Percentiles rank a stretch among this genome's conserved stretches.
phyloP scores from a whole-genome alignment of 352 stramenopile genomes.

The Halophytophthora batemanensis region DNA sequence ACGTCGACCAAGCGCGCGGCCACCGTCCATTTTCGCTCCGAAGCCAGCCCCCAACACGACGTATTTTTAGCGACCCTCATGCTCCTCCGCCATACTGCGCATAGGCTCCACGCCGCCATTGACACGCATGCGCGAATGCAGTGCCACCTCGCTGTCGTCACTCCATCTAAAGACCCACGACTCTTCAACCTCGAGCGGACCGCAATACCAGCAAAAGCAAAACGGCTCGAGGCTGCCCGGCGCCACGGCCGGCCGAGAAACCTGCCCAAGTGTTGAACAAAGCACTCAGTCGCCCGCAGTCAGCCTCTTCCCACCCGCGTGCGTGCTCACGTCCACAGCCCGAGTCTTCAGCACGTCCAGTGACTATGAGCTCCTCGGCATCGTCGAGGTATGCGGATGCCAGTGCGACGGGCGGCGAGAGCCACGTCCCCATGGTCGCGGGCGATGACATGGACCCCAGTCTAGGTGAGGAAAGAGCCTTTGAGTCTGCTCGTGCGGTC shows the following conservation, averaged over 20 bases:
- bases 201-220: conserved; percentile 12
- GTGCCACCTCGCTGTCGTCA: too few species aligned
- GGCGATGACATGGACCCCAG: conserved; percentile 80
- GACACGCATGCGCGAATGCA: conserved; percentile 7
- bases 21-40: conserved; percentile 25
- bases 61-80: conserved; percentile 27
- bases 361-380: conserved; percentile 38
- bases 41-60: conserved; percentile 6
- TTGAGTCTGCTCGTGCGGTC: neutral
- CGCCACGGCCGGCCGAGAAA: neutral
- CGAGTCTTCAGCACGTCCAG: neutral
- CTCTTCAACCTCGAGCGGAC: conserved; percentile 7
- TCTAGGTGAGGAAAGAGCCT: conserved; percentile 35
- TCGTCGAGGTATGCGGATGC: conserved; percentile 41
- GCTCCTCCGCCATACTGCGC: neutral
- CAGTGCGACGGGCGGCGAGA: conserved; percentile 16
- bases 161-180: conserved; percentile 4
- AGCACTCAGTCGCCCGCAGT: too few species aligned
- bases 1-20: conserved; percentile 2
- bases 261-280: conserved; percentile 4
- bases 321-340: too few species aligned
- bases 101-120: neutral
- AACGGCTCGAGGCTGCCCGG: conserved; percentile 8
- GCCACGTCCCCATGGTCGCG: conserved; percentile 42
- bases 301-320: too few species aligned